Evolutionary conservation across 163 green algal genomes (phyloP), one percentile per base, ranked within the genome.

Genomic region (Chloromonas sp.): DNA sequence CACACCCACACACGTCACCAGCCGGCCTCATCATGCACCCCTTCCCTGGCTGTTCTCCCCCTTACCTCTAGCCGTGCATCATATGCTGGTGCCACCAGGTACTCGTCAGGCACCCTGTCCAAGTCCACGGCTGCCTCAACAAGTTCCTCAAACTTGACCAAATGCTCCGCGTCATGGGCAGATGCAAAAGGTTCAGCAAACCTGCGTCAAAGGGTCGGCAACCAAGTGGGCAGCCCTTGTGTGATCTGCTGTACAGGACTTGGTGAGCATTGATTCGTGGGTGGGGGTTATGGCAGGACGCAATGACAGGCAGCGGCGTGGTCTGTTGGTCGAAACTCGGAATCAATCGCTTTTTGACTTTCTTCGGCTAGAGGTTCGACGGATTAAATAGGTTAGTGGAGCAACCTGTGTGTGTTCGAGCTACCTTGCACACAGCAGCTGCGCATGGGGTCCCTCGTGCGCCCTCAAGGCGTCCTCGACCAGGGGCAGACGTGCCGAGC

Each of bases 111-210:
- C 66, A 99, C 91, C 1, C 91, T 87, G 11, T 98, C 95, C 74
- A 98, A 90, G 89, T 99, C 97, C 0, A 99, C 81, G 0, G 95
- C 95, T 0, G 96, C 94, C 90, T 99, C 96, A 59, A 76, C 88
- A 86, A 99, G 94, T 83, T 96, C 91, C 92, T 99, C 97, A 93
- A 98, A 99, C 86, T 97, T 97, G 61, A 83, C 88, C 82, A 99
- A 93, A 83, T 97, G 92, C 57, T 98, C 94, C 0, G 83, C 84
- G 36, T 95, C 94, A 85, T 96, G 93, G 84, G 85, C 58, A 99
- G 11, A 5, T 5, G 74, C 74, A n/a, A 58, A 14, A n/a, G 5
- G 74, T 81, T 60, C 5, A 13, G 74, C 74, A 3, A 81, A n/a
- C 78, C 71, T 58, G 13, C 71, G 13, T 2, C 71, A 3, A 11